Base-by-base conservation (phyloP, 139 green algal species). In the Coccomyxa sp. region DNA sequence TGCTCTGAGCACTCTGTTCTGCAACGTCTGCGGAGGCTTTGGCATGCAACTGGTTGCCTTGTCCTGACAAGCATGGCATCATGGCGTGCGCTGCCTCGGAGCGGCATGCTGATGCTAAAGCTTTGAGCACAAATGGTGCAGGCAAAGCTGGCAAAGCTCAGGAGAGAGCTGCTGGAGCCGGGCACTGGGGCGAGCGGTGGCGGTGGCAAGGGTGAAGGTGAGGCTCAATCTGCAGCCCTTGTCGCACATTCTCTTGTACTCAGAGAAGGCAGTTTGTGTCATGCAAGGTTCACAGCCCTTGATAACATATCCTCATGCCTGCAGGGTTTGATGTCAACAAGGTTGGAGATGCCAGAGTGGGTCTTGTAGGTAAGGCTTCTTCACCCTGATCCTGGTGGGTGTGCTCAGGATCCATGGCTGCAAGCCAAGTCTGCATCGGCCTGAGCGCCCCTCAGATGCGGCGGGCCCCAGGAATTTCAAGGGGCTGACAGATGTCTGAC, bases 291-390 rank as follows among this genome's bases (percentile, higher is more conserved):
- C 7, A 7, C 1, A 29, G 64, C n/a, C 24, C n/a, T 18, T 1
- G 24, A 71, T 7, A 36, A 31, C 33, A 22, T 36, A 1, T 71
- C 2, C 64, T 6, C 35, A 18, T 71, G 64, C n/a, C 2, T 36
- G 24, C 82, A 92, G 94, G 96, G 2, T 99, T 99, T 81, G 96
- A 99, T 81, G 96, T 99, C 33, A 97, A 93, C 72, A 99, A 99
- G 76, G 96, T 98, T 18, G 96, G 96, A 16, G 97, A 99, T 76
- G 95, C 94, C 10, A 87, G 96, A 7, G 92, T 99, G 29, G 96
- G 96, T 14, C 92, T 99, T 70, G 81, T 84, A 29, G 81, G 81
- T 70, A 55, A 44, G 31, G 39, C 14, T 18, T 7, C 44, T 18
- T 1, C 27, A 22, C 5, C 50, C 50, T 64, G 50, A 31, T 64